A percentile compares a stretch with the other conserved stretches of the same genome.
Conservation (phyloP, 495 filamentous ascomycete genomes). For the Lophiotrema nucula region DNA sequence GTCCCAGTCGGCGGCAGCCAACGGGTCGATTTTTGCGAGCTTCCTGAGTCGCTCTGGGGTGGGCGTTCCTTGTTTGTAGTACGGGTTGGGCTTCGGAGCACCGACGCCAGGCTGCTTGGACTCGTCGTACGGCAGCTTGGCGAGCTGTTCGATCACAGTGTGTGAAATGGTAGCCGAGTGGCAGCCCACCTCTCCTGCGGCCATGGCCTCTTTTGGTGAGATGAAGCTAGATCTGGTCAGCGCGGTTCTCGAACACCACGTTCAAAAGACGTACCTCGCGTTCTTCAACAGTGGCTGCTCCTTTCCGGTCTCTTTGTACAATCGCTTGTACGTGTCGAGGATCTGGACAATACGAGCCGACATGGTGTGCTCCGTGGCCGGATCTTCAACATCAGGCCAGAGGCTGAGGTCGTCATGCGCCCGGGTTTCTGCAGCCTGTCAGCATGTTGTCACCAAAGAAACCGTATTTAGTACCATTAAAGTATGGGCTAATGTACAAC, state of each 20-base stretch:
- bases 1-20: constrained; percentile 10
- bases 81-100: constrained; percentile 2
- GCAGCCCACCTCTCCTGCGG: constrained; percentile 12
- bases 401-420: constrained; percentile 15
- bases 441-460: background rate
- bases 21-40: background rate
- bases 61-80: background rate
- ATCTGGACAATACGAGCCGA: constrained; percentile 6
- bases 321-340: constrained; percentile 4
- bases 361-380: constrained; percentile 8
- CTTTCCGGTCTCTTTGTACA: constrained; percentile 17
- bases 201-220: constrained; percentile 8
- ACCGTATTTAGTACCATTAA: background rate
- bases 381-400: constrained; percentile 12
- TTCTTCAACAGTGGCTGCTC: constrained; percentile 15
- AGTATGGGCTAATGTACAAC: constrained; percentile 17
- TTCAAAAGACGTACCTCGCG: background rate
- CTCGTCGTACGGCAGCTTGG: constrained; percentile 8
- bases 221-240: constrained; percentile 2
- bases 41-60: constrained; percentile 1
- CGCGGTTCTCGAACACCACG: no score
- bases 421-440: background rate
- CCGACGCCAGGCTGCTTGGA: constrained; percentile 9
- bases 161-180: constrained; percentile 13
- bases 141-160: constrained; percentile 3